phyloP scores from a whole-genome alignment of 768 basidiomycete genomes.

The Russula earlei region DNA sequence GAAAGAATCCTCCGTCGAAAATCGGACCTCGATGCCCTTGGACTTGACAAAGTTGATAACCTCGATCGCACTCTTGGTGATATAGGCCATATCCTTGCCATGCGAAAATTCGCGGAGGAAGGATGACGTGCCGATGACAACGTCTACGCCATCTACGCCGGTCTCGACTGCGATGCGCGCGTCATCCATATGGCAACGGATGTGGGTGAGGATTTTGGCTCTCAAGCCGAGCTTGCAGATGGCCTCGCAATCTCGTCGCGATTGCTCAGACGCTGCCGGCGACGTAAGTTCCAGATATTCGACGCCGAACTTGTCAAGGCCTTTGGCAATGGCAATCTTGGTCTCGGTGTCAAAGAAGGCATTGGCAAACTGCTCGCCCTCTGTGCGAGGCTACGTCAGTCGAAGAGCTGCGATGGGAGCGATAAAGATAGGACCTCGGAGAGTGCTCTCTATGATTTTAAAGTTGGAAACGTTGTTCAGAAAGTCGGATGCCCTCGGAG shows the following conservation, averaged over 20 bases:
- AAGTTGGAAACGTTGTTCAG: slow-evolving; percentile 89
- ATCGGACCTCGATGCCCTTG: slow-evolving; percentile 98
- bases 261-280: slow-evolving; percentile 95
- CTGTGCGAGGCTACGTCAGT: slow-evolving; percentile 34
- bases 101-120: slow-evolving; percentile 99
- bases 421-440: slow-evolving; percentile 56
- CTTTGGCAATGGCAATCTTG: slow-evolving; percentile 98
- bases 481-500: slow-evolving; percentile 85
- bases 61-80: slow-evolving; percentile 97
- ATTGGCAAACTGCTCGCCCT: slow-evolving; percentile 99
- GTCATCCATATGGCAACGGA: slow-evolving; percentile 99
- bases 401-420: not conserved
- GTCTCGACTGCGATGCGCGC: slow-evolving; percentile 97
- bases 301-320: slow-evolving; percentile 96
- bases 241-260: slow-evolving; percentile 86
- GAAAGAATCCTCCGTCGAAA: slow-evolving; percentile 99
- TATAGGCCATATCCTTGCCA: slow-evolving; percentile 99
- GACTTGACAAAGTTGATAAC: slow-evolving; percentile 99
- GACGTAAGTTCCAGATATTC: slow-evolving; percentile 99
- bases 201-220: slow-evolving; percentile 96
- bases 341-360: slow-evolving; percentile 99
- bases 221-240: slow-evolving; percentile 98
- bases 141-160: slow-evolving; percentile 97
- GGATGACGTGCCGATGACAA: slow-evolving; percentile 97
- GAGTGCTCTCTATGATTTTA: slow-evolving; percentile 94